Base-by-base conservation (phyloP, 2,329 filamentous ascomycete species). In the Calonectria hongkongensis region DNA sequence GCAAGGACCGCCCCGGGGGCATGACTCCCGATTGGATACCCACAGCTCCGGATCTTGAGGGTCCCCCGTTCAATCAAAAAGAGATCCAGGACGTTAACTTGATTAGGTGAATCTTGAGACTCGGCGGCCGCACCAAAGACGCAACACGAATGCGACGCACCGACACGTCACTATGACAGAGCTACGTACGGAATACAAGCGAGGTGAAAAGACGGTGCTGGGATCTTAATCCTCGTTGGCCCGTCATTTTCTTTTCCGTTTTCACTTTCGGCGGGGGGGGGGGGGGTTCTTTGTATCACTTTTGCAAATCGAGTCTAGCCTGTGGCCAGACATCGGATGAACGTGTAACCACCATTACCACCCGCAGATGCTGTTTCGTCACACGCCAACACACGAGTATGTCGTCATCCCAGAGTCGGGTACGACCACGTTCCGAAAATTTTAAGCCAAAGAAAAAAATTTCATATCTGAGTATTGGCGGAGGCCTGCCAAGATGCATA, bases 1-100 rank as follows among this genome's bases (percentile, higher is more conserved):
- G 48, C 39, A 45, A 28, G 63, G 62, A 47, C 48, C 71, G 63
- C 58, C 39, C 51, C 56, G 51, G 50, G 48, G 54, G 63, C 63
- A 60, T 33, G 63, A 28, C 66, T 73, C 72, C 73, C 68, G 73
- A 75, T 75, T 75, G 72, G 73, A 68, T 63, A 70, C 60, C 73
- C 72, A 68, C 45, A 45, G 50, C 33, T 65, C 73, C 72, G 73
- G 73, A 70, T 68, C 69, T 68, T 66, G 69, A 56, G 48, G 21
- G 33, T 47, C 58, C 50, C 47, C 43, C 48, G 21, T 51, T 60
- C 54, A 25, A 39, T 13, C 33, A 60, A 25, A 25, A n/a, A 4
- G 15, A 60, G 30, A 60, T 33, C 62, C 54, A 73, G 71, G 74
- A 71, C 69, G 70, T 72, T 56, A 56, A 56, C 51, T 56, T 56